Evolutionary conservation across 805 yeast genomes (phyloP).

Genomic region (Candida endomychidarum): DNA sequence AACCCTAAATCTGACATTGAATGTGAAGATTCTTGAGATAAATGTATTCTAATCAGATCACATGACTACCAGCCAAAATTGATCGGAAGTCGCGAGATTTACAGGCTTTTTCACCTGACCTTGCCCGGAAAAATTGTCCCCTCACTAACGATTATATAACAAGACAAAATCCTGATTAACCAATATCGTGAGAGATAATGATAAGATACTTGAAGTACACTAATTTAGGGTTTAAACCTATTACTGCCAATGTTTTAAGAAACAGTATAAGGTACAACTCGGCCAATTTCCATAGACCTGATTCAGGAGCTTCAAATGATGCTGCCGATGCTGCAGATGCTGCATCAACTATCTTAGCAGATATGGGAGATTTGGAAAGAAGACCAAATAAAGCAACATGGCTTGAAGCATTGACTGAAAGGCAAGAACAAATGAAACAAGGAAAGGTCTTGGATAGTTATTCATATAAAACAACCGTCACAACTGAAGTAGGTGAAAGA

Average conservation of each 20-base stretch:
- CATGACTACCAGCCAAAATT: not conserved
- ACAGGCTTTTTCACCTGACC: not conserved
- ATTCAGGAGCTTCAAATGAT: slow-evolving; percentile 41
- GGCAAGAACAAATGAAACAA: slow-evolving; percentile 65
- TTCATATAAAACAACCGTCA: slow-evolving; percentile 69
- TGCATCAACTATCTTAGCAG: slow-evolving; percentile 66
- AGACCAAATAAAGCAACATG: slow-evolving; percentile 63
- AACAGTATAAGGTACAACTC: slow-evolving; percentile 9
- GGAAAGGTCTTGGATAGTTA: slow-evolving; percentile 73
- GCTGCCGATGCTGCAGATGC: slow-evolving; percentile 73
- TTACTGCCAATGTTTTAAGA: not conserved
- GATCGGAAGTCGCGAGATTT: slow-evolving; percentile 5
- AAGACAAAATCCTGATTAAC: not conserved
- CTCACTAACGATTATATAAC: not conserved
- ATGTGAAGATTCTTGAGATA: too few relatives aligned
- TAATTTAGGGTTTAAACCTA: not conserved
- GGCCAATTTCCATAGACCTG: slow-evolving; percentile 30
- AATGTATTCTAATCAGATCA: not conserved
- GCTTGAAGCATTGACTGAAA: slow-evolving; percentile 79
- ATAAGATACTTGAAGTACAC: not conserved
- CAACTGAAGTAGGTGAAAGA: slow-evolving; percentile 68
- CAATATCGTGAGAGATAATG: slow-evolving; percentile 1
- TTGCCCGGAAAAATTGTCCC: slow-evolving; percentile 1
- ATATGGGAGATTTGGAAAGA: slow-evolving; percentile 51
- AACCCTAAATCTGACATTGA: too few relatives aligned